Evolutionary conservation across 176 grass and related monocot species (phyloP), one percentile per base, ranked within the genome.

Genomic region (Carex littledalei): DNA sequence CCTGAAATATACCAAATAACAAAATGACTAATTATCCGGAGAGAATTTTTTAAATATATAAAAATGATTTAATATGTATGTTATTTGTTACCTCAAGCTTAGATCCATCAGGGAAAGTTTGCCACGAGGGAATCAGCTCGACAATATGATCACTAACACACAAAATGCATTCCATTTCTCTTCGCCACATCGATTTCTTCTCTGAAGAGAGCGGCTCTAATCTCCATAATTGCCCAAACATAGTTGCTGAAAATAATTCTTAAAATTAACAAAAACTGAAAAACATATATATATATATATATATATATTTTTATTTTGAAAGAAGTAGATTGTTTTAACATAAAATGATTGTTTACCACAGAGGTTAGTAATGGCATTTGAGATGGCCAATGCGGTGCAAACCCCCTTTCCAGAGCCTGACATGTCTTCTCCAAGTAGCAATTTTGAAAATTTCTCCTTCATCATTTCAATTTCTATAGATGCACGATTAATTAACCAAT

Each of bases 371-470:
- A 99, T 88, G 24, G 96, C 93, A 89, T 99, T 99, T 83, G 93
- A 89, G 84, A 94, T 94, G n/a, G 96, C 93, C 53, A 95, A 87
- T 69, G 96, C 96, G 0, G 93, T 95, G 84, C 93, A 99, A 74
- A 95, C 96, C 66, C 96, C 96, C 87, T 95, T 95, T 86, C 96
- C 96, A 74, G 88, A 85, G 13, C 96, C 96, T 12, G 96, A 99
- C 96, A 99, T 99, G 87, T 99, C 96, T 88, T 99, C 96, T 63
- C 96, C 96, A 7, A 99, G 93, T 50, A 99, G 81, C 88, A 99
- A 87, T 87, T 99, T 99, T 13, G 96, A 88, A 67, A 99, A 94
- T 65, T 91, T 85, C 93, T 95, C 96, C 93, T 95, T 99, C 96
- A 95, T 99, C 90, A 95, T 87, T 78, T 99, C 96, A 81, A 77